Evolutionary conservation across 208 protist species (phyloP).

Genomic region (Tritrichomonas musculus): DNA sequence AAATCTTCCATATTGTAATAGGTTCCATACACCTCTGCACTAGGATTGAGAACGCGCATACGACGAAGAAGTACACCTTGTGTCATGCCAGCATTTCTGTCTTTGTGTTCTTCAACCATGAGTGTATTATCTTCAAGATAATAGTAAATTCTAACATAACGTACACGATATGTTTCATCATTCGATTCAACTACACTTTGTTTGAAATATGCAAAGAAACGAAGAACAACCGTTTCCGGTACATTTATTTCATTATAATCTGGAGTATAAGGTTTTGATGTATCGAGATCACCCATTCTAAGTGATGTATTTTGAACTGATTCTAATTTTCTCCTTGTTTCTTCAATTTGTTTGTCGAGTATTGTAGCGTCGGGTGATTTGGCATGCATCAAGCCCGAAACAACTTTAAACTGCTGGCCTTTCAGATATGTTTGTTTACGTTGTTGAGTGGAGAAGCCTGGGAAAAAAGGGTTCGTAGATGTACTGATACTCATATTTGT

Average conservation of each 20-base stretch:
- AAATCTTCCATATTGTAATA: not conserved
- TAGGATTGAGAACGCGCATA: not conserved
- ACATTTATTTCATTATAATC: not conserved
- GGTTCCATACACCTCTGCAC: not conserved
- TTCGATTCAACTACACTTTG: constrained; percentile 75
- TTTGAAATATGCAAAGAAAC: constrained; percentile 83
- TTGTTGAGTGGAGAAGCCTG: not conserved
- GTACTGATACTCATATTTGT: not conserved
- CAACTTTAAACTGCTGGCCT: not conserved
- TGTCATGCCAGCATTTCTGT: constrained; percentile 77
- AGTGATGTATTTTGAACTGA: not conserved
- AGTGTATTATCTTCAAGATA: constrained; percentile 83
- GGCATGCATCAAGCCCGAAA: not conserved
- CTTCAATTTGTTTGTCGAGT: constrained; percentile 8
- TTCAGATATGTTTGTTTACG: not conserved
- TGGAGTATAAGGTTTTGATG: not conserved
- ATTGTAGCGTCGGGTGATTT: not conserved
- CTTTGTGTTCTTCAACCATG: constrained; percentile 71
- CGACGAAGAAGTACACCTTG: constrained; percentile 71
- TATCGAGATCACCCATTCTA: not conserved
- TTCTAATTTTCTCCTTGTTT: not conserved
- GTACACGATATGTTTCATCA: constrained; percentile 70
- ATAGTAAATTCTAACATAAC: constrained; percentile 76
- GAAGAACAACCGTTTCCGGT: constrained; percentile 59
- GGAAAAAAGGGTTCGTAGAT: not conserved